Evolutionary conservation across 2,329 filamentous ascomycete species (phyloP).

Genomic region (Ophiognomonia clavigignenti-juglandacearum): DNA sequence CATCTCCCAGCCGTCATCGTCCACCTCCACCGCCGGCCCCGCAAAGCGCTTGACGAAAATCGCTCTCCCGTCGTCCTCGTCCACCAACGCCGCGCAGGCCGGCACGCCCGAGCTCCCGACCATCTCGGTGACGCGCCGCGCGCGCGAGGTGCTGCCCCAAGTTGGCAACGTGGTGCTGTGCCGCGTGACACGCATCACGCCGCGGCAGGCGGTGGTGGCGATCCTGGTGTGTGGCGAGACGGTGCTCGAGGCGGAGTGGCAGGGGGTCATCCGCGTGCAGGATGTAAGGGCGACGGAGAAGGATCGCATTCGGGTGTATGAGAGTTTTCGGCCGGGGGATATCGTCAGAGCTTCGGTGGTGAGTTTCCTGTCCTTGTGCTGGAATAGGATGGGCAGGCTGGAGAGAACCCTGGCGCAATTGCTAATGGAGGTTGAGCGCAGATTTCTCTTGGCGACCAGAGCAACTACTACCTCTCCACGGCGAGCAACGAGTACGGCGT

Average conservation of each 20-base stretch:
- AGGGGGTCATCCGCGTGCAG: constrained; percentile 79
- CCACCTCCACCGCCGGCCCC: constrained; percentile 33
- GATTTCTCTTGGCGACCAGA: constrained; percentile 89
- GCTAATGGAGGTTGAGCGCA: constrained; percentile 23
- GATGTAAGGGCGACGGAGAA: constrained; percentile 95
- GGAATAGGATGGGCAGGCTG: neutral
- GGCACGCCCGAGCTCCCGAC: constrained; percentile 41
- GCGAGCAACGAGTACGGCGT: constrained; percentile 89
- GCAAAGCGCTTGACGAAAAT: constrained; percentile 57
- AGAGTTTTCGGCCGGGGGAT: constrained; percentile 89
- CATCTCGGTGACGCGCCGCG: constrained; percentile 47
- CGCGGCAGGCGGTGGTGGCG: constrained; percentile 77
- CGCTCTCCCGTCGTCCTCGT: constrained; percentile 22
- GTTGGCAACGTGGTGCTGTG: constrained; percentile 79
- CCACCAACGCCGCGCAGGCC: constrained; percentile 27
- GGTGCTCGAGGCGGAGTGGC: constrained; percentile 74
- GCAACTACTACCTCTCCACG: constrained; percentile 92
- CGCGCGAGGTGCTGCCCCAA: constrained; percentile 72
- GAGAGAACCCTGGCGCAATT: neutral
- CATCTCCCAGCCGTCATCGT: constrained; percentile 43
- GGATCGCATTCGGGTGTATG: constrained; percentile 85
- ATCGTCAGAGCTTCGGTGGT: constrained; percentile 83
- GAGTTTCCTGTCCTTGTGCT: constrained; percentile 26
- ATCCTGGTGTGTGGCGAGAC: constrained; percentile 77
- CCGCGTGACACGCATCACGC: constrained; percentile 78